Percentiles rank a stretch among this genome's conserved stretches.
Evolutionary conservation across 805 yeast species (phyloP).

Genomic region (Monosporozyma aquatica): DNA sequence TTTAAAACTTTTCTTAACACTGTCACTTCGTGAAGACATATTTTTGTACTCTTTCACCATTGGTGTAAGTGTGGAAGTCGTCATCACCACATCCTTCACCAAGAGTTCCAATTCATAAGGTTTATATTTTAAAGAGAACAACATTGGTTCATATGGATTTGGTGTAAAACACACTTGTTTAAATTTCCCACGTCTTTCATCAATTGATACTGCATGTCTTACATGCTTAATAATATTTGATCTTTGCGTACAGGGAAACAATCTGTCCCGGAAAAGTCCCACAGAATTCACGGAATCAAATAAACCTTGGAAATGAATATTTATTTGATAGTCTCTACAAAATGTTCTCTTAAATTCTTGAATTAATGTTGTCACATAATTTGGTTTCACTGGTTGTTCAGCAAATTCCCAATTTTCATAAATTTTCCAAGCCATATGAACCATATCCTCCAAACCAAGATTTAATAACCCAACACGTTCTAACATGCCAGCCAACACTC

Average conservation of each 20-base stretch:
- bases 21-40: no score
- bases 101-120: slow-evolving; percentile 4
- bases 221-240: slow-evolving; percentile 46
- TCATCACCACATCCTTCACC: background rate
- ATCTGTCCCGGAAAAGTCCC: slow-evolving; percentile 47
- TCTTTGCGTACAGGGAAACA: slow-evolving; percentile 50
- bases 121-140: slow-evolving; percentile 18
- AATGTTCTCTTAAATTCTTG: slow-evolving; percentile 49
- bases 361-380: slow-evolving; percentile 37
- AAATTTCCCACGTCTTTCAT: slow-evolving; percentile 57
- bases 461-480: slow-evolving; percentile 53
- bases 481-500: slow-evolving; percentile 57
- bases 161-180: slow-evolving; percentile 48
- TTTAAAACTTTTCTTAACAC: no score
- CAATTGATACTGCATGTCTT: slow-evolving; percentile 59
- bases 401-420: slow-evolving; percentile 52
- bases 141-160: slow-evolving; percentile 30
- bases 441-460: slow-evolving; percentile 47
- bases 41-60: no score
- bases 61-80: no score
- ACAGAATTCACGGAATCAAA: slow-evolving; percentile 66
- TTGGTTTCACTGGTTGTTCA: slow-evolving; percentile 45
- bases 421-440: slow-evolving; percentile 52
- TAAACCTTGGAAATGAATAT: slow-evolving; percentile 51
- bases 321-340: slow-evolving; percentile 35